Evolutionary conservation across 2,329 filamentous ascomycete genomes (phyloP).

Genomic region (Pseudonectria buxi): DNA sequence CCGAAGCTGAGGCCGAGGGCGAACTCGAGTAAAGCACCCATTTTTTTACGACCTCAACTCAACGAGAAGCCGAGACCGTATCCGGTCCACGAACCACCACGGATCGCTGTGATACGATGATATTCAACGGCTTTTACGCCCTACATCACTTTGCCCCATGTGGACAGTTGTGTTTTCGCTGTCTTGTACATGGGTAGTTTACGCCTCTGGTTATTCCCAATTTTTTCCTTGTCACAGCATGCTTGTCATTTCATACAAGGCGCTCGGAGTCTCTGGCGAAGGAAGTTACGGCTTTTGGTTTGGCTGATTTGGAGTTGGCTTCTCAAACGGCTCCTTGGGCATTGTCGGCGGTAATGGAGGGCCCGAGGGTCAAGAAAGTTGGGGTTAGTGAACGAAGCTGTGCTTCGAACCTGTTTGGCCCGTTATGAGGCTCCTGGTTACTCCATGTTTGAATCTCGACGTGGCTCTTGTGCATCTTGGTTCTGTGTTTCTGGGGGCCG

Average conservation of each 20-base stretch:
- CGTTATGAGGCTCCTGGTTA: constrained; percentile 12
- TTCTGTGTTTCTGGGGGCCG: constrained; percentile 17
- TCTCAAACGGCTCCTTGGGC: constrained; percentile 18
- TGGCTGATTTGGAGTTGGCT: constrained; percentile 31
- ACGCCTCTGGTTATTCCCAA: constrained; percentile 25
- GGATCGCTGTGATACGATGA: too few relatives aligned
- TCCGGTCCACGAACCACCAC: too few relatives aligned
- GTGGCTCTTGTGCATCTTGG: constrained; percentile 12
- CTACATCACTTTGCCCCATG: not conserved
- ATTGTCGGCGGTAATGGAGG: constrained; percentile 20
- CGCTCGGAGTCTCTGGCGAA: constrained; percentile 36
- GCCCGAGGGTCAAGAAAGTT: constrained; percentile 12
- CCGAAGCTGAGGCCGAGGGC: too few relatives aligned
- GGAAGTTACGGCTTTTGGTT: constrained; percentile 28
- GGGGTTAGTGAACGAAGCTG: constrained; percentile 17
- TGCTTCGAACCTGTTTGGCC: constrained; percentile 16
- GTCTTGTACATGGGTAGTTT: constrained; percentile 19
- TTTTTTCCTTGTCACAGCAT: constrained; percentile 28
- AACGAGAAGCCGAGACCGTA: too few relatives aligned
- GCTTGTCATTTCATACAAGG: constrained; percentile 32
- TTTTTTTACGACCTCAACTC: not conserved
- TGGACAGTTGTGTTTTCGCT: constrained; percentile 25
- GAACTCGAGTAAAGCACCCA: constrained; percentile 9
- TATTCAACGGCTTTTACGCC: too few relatives aligned
- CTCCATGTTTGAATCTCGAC: constrained; percentile 11